These are phyloP conservation scores for Rickenella mellea DNA, from an alignment of 768 basidiomycete genomes.

Conservation along the genomic window DNA sequence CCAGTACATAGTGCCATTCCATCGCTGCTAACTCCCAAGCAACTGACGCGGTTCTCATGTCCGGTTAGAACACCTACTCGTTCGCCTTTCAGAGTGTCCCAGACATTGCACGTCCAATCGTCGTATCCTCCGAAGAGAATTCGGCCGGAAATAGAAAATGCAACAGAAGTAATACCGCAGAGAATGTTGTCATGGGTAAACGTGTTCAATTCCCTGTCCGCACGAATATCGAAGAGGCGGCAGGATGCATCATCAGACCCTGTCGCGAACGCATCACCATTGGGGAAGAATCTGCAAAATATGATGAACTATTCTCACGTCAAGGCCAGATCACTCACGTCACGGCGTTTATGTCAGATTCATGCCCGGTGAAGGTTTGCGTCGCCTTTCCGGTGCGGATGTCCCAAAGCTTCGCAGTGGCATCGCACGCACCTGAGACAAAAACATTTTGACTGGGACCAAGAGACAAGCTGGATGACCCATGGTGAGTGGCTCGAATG, in stretches of 20 bases:
- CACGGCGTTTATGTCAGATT: conserved; percentile 98
- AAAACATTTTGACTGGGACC: conserved; percentile 91
- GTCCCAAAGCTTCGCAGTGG: conserved; percentile 98
- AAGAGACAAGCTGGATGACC: conserved; percentile 66
- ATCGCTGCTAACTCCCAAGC: conserved; percentile 90
- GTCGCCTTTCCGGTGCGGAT: conserved; percentile 95
- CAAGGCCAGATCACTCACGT: conserved; percentile 51
- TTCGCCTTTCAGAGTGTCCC: conserved; percentile 98
- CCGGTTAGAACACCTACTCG: conserved; percentile 95
- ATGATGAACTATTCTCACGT: conserved; percentile 9
- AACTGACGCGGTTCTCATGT: conserved; percentile 96
- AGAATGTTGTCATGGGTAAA: conserved; percentile 99
- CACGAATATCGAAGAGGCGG: conserved; percentile 94
- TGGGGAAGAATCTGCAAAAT: conserved; percentile 88
- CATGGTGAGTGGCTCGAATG: conserved; percentile 7
- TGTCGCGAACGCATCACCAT: conserved; percentile 97
- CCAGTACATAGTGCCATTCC: conserved; percentile 99
- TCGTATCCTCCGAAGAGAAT: conserved; percentile 98
- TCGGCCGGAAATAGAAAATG: conserved; percentile 95
- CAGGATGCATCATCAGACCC: conserved; percentile 99
- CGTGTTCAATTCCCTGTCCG: conserved; percentile 92
- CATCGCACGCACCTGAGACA: conserved; percentile 98
- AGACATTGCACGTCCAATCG: conserved; percentile 99
- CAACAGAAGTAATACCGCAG: conserved; percentile 97
- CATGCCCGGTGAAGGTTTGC: conserved; percentile 97